Percentiles rank a stretch among this genome's conserved stretches.
Evolutionary conservation across 805 yeast species (phyloP).

Genomic region (Torulaspora microellipsoides): DNA sequence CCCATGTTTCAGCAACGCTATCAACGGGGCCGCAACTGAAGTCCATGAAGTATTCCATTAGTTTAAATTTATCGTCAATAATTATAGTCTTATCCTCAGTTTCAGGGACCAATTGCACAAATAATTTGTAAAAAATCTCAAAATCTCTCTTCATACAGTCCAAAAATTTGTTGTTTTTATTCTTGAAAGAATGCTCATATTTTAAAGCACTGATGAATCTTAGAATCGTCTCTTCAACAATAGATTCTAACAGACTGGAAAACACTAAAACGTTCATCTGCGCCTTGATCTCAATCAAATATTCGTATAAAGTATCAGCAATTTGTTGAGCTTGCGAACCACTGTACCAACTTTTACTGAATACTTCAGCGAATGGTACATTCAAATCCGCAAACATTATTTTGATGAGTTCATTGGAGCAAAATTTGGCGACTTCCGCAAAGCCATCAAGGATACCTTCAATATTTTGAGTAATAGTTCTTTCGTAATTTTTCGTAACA

Average conservation of each 20-base stretch:
- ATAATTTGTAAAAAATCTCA: slow-evolving; percentile 48
- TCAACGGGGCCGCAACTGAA: slow-evolving; percentile 45
- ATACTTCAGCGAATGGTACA: slow-evolving; percentile 55
- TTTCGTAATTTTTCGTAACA: slow-evolving; percentile 59
- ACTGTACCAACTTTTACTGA: slow-evolving; percentile 65
- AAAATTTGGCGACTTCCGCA: slow-evolving; percentile 65
- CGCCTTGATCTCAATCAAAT: slow-evolving; percentile 57
- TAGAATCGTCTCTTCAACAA: slow-evolving; percentile 48
- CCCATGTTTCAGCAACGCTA: slow-evolving; percentile 54
- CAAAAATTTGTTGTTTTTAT: slow-evolving; percentile 40
- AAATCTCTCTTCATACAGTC: slow-evolving; percentile 60
- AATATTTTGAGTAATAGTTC: slow-evolving; percentile 52
- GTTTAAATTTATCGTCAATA: slow-evolving; percentile 47
- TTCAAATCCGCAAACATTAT: slow-evolving; percentile 70
- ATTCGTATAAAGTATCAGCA: slow-evolving; percentile 70
- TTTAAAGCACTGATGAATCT: slow-evolving; percentile 47
- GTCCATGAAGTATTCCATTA: slow-evolving; percentile 60
- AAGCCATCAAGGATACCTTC: slow-evolving; percentile 72
- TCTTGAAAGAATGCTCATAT: slow-evolving; percentile 40
- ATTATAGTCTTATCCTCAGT: slow-evolving; percentile 32
- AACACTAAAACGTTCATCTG: slow-evolving; percentile 50
- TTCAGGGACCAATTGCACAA: slow-evolving; percentile 42
- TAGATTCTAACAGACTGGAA: slow-evolving; percentile 49
- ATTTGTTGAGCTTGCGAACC: slow-evolving; percentile 57
- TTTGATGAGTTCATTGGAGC: slow-evolving; percentile 50